Percentiles rank a stretch among this genome's conserved stretches.
Conservation (phyloP, 306 rosid genomes). For the Oemleria cerasiformis region DNA sequence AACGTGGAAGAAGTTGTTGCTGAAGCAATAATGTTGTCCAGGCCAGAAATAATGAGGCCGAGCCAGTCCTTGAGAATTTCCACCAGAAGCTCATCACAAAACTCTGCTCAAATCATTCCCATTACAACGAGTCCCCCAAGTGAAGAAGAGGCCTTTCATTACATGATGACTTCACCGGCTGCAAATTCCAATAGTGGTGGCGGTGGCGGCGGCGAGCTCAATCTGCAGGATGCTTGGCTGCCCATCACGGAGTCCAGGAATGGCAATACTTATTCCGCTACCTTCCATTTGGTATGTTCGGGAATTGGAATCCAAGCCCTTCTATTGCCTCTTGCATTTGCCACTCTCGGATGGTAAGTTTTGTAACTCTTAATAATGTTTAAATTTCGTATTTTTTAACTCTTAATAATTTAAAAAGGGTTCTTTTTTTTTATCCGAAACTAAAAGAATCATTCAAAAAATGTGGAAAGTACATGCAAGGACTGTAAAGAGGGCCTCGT, state of each 20-base stretch:
- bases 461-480: too few relatives aligned
- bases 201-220: conserved; percentile 6
- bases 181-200: not conserved
- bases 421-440: not conserved
- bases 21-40: not conserved
- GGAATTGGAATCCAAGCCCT: conserved; percentile 61
- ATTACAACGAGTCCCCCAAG: conserved; percentile 1
- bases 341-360: conserved; percentile 68
- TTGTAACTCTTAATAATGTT: too few relatives aligned
- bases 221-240: conserved; percentile 53
- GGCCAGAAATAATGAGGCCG: not conserved
- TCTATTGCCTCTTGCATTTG: conserved; percentile 55
- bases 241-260: conserved; percentile 59
- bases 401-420: not conserved
- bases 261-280: conserved; percentile 41
- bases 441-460: too few relatives aligned
- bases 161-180: too few relatives aligned
- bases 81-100: not conserved
- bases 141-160: not conserved
- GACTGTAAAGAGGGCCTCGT: too few relatives aligned
- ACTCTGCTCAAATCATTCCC: conserved; percentile 13
- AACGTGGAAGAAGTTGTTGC: conserved; percentile 12
- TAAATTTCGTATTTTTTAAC: not conserved
- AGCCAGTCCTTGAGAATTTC: conserved; percentile 3
- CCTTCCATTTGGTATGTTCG: conserved; percentile 45